Conservation (phyloP, 2,329 filamentous ascomycete species). For the Colletotrichum destructivum region DNA sequence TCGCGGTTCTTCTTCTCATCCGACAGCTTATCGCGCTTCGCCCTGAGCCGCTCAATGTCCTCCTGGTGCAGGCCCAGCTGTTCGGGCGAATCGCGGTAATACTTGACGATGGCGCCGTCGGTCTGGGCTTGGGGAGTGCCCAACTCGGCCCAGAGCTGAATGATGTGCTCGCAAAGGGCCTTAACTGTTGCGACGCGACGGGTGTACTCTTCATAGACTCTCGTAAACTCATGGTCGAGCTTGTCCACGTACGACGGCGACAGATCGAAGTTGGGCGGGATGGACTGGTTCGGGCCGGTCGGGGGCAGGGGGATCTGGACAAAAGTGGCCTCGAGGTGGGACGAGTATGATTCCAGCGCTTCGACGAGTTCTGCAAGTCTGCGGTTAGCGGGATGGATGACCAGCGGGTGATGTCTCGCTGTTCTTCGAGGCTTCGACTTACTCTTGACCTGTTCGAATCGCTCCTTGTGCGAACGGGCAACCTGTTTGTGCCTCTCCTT, state of each 20-base stretch:
- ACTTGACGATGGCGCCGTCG: slow-evolving; percentile 87
- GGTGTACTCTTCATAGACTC: slow-evolving; percentile 97
- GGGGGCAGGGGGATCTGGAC: slow-evolving; percentile 89
- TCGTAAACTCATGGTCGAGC: slow-evolving; percentile 91
- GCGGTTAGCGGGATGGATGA: slow-evolving; percentile 29
- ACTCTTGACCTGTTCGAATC: slow-evolving; percentile 97
- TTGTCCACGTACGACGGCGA: slow-evolving; percentile 89
- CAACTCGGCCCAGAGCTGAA: slow-evolving; percentile 95
- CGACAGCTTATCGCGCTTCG: slow-evolving; percentile 84
- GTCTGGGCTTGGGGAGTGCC: slow-evolving; percentile 95
- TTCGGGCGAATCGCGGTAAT: slow-evolving; percentile 91
- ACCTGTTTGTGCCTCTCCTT: slow-evolving; percentile 90
- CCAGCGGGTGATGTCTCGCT: background rate
- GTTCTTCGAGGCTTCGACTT: slow-evolving; percentile 52
- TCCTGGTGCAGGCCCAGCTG: slow-evolving; percentile 93
- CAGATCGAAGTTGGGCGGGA: slow-evolving; percentile 91
- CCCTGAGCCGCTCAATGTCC: slow-evolving; percentile 80
- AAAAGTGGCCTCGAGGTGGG: slow-evolving; percentile 92
- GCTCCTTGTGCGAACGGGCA: slow-evolving; percentile 87
- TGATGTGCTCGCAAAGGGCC: slow-evolving; percentile 84
- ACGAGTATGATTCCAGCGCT: slow-evolving; percentile 95
- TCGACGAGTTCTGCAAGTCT: slow-evolving; percentile 82
- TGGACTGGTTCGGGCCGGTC: slow-evolving; percentile 80
- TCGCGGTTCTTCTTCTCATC: slow-evolving; percentile 93
- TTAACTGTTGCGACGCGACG: slow-evolving; percentile 84